Base-by-base conservation (phyloP, 1,284 basidiomycete species). In the Anthracocystis panici-leucophaei region DNA sequence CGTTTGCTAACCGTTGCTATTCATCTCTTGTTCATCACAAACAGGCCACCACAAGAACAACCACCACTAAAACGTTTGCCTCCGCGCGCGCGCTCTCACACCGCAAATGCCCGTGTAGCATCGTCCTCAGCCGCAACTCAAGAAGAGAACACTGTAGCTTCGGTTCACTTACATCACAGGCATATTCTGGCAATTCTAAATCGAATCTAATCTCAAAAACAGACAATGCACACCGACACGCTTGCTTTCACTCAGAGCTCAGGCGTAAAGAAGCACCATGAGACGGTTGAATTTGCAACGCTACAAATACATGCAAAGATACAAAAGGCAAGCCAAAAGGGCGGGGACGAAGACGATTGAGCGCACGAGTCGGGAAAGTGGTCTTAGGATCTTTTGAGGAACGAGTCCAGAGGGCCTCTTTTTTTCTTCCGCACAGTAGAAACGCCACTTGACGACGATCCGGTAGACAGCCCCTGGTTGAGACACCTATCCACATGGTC, bases 21-120 rank as follows among this genome's bases (percentile, higher is more conserved):
- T n/a, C n/a, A n/a, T n/a, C n/a, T n/a, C n/a, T n/a, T n/a, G n/a
- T n/a, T n/a, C n/a, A n/a, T n/a, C n/a, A n/a, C n/a, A n/a, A 40
- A 68, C 74, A 76, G 74, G 74, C 49, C 69, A 72, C 74, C 74
- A 76, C 74, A 76, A 76, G 74, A 76, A 76, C 69, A 76, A 76
- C 74, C 74, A 76, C 74, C 74, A 76, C 69, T 76, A 76, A 42
- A 54, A 10, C 35, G 35, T 16, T 16, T 38, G 35, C 14, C 35
- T 3, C 35, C 45, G n/a, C 42, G 7, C 31, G 6, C 18, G 25
- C 42, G 7, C 31, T 12, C 18, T n/a, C 51, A 41, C 20, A 41
- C 20, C 46, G n/a, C 33, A 12, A 42, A 16, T 6, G 35, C 11
- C 21, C 53, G 33, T n/a, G 42, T 23, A 11, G n/a, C 16, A 33